Evolutionary conservation across 306 rosid species (phyloP).

Genomic region (Mucuna pruriens): DNA sequence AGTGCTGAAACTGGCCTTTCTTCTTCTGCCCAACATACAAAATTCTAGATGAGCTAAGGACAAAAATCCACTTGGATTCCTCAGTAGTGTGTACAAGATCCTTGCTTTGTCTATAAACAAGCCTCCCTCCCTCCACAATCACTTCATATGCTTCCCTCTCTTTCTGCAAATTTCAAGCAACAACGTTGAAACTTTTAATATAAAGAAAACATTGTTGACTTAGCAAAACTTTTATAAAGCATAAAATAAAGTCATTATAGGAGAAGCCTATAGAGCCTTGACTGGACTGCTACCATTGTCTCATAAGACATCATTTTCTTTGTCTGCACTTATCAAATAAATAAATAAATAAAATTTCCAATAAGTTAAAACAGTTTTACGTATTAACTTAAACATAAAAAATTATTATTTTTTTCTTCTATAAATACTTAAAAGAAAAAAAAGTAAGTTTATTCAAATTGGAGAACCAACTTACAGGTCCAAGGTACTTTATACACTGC

Average conservation of each 20-base stretch:
- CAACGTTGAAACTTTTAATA: not conserved
- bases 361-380: too few species aligned
- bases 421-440: too few species aligned
- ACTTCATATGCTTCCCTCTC: slow-evolving; percentile 88
- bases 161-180: slow-evolving; percentile 51
- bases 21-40: slow-evolving; percentile 72
- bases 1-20: slow-evolving; percentile 86
- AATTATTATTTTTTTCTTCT: too few species aligned
- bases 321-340: too few species aligned
- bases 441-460: too few species aligned
- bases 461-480: slow-evolving; percentile 64
- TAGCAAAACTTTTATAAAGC: slow-evolving; percentile 6
- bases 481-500: slow-evolving; percentile 80
- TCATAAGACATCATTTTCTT: too few species aligned
- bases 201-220: slow-evolving; percentile 29
- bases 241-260: not conserved
- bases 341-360: too few species aligned
- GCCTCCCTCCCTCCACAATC: slow-evolving; percentile 59
- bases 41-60: slow-evolving; percentile 64
- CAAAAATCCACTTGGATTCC: slow-evolving; percentile 87
- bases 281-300: too few species aligned
- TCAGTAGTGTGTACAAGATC: slow-evolving; percentile 51
- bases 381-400: too few species aligned
- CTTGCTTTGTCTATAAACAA: slow-evolving; percentile 63
- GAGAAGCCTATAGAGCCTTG: not conserved